Conservation (phyloP, 129 eudicot genomes). For the Artemisia annua region DNA sequence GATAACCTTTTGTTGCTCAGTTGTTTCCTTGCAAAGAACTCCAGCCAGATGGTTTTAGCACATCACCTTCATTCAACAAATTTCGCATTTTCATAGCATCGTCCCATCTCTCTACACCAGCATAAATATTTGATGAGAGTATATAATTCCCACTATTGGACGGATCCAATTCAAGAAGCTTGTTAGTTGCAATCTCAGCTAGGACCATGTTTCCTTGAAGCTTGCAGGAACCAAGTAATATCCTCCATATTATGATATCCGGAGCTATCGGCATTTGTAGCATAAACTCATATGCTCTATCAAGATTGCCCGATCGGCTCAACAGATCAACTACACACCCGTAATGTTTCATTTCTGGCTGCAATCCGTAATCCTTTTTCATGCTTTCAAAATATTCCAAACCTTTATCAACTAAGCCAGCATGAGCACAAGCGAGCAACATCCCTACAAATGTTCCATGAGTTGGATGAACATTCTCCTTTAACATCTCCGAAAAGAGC, state of each 20-base stretch:
- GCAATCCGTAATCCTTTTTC: conserved; percentile 45
- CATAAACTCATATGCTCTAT: conserved; percentile 59
- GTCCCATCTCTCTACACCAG: conserved; percentile 64
- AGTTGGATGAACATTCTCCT: conserved; percentile 43
- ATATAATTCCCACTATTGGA: conserved; percentile 59
- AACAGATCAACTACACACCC: conserved; percentile 72
- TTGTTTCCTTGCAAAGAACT: conserved; percentile 43
- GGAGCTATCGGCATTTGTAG: conserved; percentile 47
- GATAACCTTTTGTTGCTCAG: background rate
- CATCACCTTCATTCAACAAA: conserved; percentile 52
- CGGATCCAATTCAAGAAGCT: conserved; percentile 55
- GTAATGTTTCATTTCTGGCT: conserved; percentile 73
- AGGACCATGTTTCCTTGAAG: conserved; percentile 50
- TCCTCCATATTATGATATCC: conserved; percentile 65
- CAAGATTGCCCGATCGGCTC: conserved; percentile 54
- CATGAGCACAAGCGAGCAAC: conserved; percentile 66
- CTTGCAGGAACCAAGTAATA: conserved; percentile 58
- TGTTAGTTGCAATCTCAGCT: conserved; percentile 52
- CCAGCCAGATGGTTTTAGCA: conserved; percentile 59
- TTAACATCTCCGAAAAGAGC: conserved; percentile 53
- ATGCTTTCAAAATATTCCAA: conserved; percentile 59
- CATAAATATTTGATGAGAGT: conserved; percentile 58
- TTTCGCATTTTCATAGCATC: conserved; percentile 59
- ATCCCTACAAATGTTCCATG: conserved; percentile 59
- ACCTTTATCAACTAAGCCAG: conserved; percentile 62